Evolutionary conservation across 768 basidiomycete species (phyloP).

Genomic region (Tulasnella sp.): DNA sequence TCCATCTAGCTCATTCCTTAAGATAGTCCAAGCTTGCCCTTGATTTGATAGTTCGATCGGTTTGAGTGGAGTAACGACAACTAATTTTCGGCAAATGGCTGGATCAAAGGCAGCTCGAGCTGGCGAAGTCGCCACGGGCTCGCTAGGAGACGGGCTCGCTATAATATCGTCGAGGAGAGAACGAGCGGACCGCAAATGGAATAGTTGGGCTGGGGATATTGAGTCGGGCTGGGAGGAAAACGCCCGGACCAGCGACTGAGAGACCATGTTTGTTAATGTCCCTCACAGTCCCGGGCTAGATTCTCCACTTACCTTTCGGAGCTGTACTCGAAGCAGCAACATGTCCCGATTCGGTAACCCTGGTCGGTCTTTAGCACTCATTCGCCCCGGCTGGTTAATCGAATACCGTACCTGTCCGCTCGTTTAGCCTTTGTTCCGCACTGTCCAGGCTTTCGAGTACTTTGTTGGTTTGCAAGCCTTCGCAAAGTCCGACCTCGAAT

Average conservation of each 20-base stretch:
- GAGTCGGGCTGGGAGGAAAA: slow-evolving; percentile 28
- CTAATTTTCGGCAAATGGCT: slow-evolving; percentile 33
- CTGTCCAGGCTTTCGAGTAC: slow-evolving; percentile 56
- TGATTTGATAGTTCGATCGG: slow-evolving; percentile 30
- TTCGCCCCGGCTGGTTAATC: not conserved
- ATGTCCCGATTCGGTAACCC: slow-evolving; percentile 31
- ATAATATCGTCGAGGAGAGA: slow-evolving; percentile 14
- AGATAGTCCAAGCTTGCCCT: slow-evolving; percentile 26
- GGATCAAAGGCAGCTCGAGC: slow-evolving; percentile 35
- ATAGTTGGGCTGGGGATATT: not conserved
- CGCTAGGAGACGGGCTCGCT: slow-evolving; percentile 1
- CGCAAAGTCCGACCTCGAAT: slow-evolving; percentile 71
- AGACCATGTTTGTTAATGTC: not conserved
- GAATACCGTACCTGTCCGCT: slow-evolving; percentile 28
- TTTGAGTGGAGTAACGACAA: slow-evolving; percentile 38
- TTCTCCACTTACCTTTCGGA: slow-evolving; percentile 34
- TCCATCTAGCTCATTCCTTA: slow-evolving; percentile 32
- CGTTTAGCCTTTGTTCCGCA: slow-evolving; percentile 58
- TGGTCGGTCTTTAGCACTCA: slow-evolving; percentile 14
- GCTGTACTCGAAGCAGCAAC: slow-evolving; percentile 32
- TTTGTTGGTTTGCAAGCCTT: slow-evolving; percentile 55
- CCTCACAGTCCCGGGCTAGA: not conserved
- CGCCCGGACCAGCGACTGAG: slow-evolving; percentile 30
- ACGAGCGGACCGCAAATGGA: slow-evolving; percentile 14
- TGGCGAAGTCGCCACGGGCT: slow-evolving; percentile 23